These are phyloP conservation scores for Lactarius evosmus DNA, from an alignment of 768 basidiomycete genomes.

Conservation along the genomic window DNA sequence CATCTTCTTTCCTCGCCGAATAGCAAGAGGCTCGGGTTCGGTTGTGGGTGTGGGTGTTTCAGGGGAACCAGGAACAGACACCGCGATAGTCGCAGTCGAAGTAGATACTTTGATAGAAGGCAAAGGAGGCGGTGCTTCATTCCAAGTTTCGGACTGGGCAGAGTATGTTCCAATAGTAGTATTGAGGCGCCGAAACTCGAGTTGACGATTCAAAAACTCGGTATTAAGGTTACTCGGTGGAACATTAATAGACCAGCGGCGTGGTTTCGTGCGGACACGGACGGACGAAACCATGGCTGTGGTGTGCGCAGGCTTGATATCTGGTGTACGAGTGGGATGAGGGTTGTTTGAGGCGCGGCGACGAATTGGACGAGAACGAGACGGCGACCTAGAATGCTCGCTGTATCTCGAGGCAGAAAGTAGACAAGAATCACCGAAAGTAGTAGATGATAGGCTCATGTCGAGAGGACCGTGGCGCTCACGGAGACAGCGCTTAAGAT, in stretches of 20 bases:
- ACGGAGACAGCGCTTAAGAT: conserved; percentile 15
- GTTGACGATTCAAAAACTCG: conserved; percentile 20
- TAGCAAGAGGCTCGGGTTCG: conserved; percentile 36
- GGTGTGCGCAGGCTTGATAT: conserved; percentile 2
- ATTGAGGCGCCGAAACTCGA: conserved; percentile 20
- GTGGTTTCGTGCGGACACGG: conserved; percentile 13
- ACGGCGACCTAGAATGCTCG: conserved; percentile 1
- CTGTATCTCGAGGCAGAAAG: conserved; percentile 7
- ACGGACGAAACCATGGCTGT: neutral
- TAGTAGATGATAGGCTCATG: neutral
- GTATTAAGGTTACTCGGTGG: conserved; percentile 26
- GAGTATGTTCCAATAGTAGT: conserved; percentile 7
- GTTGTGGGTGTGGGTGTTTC: neutral
- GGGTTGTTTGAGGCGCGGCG: conserved; percentile 18
- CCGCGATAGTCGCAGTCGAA: conserved; percentile 33
- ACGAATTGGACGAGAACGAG: conserved; percentile 18
- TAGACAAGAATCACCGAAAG: neutral
- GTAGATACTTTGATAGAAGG: conserved; percentile 38
- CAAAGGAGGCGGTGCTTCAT: conserved; percentile 24
- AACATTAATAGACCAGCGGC: conserved; percentile 27
- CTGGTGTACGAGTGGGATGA: conserved; percentile 1
- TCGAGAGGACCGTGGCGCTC: conserved; percentile 5
- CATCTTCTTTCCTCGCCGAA: conserved; percentile 40
- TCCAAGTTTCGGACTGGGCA: conserved; percentile 1
- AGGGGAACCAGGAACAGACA: conserved; percentile 32